These are phyloP conservation scores for Aureoboletus auriporus DNA, from an alignment of 768 basidiomycete genomes.

Conservation along the genomic window DNA sequence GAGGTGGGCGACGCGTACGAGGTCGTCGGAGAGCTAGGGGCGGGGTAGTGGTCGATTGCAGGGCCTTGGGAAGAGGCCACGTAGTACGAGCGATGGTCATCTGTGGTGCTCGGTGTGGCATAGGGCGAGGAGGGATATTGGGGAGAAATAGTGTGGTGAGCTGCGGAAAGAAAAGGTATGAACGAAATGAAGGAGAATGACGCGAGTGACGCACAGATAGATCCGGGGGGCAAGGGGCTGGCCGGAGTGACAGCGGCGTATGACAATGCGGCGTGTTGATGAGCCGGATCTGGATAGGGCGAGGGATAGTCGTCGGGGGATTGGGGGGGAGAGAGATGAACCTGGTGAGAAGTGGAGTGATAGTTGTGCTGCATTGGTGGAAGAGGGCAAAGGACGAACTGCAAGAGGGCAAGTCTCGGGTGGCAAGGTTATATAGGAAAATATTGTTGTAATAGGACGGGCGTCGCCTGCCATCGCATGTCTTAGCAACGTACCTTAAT, in stretches of 20 bases:
- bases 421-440: conserved; percentile 32
- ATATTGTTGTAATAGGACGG: conserved; percentile 30
- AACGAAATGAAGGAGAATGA: conserved; percentile 6
- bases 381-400: conserved; percentile 2
- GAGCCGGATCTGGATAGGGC: conserved; percentile 24
- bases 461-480: conserved; percentile 33
- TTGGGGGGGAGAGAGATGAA: conserved; percentile 18
- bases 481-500: conserved; percentile 37
- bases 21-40: conserved; percentile 15
- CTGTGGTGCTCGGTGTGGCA: conserved; percentile 11
- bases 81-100: conserved; percentile 26
- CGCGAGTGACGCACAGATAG: conserved; percentile 24
- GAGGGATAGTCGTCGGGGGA: conserved; percentile 17
- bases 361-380: conserved; percentile 31
- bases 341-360: conserved; percentile 15
- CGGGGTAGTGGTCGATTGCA: conserved; percentile 19
- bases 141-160: conserved; percentile 14
- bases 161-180: conserved; percentile 15
- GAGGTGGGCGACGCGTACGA: conserved; percentile 19
- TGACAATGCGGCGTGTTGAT: conserved; percentile 19
- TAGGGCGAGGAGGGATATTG: conserved; percentile 20
- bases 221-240: conserved; percentile 17
- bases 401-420: conserved; percentile 9
- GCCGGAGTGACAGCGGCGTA: conserved; percentile 25
- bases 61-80: conserved; percentile 14